Evolutionary conservation across 2,329 filamentous ascomycete genomes (phyloP).

Genomic region (Emericellopsis cladophorae): DNA sequence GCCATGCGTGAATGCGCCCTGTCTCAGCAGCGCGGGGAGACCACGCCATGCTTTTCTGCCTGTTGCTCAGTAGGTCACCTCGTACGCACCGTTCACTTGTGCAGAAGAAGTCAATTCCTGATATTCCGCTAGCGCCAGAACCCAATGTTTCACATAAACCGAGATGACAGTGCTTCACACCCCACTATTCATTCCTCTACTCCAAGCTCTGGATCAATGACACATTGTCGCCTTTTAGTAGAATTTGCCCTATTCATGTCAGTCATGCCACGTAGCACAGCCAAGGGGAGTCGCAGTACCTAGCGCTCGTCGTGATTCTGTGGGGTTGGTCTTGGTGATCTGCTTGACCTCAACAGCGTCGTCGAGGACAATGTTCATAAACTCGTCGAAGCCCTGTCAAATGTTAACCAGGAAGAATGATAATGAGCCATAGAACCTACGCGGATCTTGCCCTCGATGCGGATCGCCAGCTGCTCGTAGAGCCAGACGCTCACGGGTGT

Average conservation of each 20-base stretch:
- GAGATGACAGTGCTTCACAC: background rate
- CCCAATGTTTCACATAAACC: background rate
- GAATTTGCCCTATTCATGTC: constrained; percentile 54
- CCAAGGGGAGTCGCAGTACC: constrained; percentile 38
- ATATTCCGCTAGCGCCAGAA: constrained; percentile 2
- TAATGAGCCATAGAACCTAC: constrained; percentile 40
- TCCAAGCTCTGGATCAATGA: constrained; percentile 54
- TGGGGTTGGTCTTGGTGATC: constrained; percentile 63
- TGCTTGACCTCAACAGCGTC: constrained; percentile 88
- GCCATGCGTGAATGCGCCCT: too few species aligned
- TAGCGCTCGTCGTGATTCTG: constrained; percentile 65
- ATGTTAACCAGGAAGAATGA: background rate
- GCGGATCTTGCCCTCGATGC: constrained; percentile 93
- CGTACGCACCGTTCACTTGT: too few species aligned
- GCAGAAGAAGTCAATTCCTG: constrained; percentile 1
- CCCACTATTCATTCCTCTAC: background rate
- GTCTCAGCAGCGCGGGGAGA: too few species aligned
- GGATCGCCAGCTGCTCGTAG: constrained; percentile 86
- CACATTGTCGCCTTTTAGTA: constrained; percentile 82
- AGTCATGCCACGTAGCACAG: constrained; percentile 10
- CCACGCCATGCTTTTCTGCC: too few species aligned
- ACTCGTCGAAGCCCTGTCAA: constrained; percentile 85
- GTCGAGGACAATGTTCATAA: constrained; percentile 97
- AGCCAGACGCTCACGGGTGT: constrained; percentile 90
- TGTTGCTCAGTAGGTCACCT: too few species aligned